Evolutionary conservation across 441 rosid genomes (phyloP), one percentile per base, ranked within the genome.

Genomic region (Populus hybrid): DNA sequence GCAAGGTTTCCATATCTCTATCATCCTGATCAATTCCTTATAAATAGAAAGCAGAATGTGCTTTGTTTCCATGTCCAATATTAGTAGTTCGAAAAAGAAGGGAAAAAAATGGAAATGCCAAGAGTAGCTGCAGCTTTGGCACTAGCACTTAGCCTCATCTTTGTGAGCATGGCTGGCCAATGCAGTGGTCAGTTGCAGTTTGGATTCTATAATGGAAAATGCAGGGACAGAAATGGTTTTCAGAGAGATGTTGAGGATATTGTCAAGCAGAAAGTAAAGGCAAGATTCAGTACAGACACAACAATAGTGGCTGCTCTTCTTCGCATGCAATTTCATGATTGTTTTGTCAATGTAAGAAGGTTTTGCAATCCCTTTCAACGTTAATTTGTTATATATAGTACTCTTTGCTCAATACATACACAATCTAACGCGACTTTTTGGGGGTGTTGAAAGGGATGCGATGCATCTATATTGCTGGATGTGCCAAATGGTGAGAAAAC

Each of bases 401-500:
- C 32, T 30, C 32, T 30, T 30, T 30, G 32, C 32, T 30, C 32
- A 30, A 30, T 30, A 3, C 32, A 30, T 30, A 0, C 32, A 30
- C 32, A 30, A 30, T 30, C 32, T 30, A 30, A 30, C 4, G 32
- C 32, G 4, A 16, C 6, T 53, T 42, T 53, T 2, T 53, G 61
- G 59, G 19, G n/a, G n/a, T 75, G 35, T 3, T 4, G n/a, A 35
- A 75, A 89, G 97, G 91, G 92, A 38, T 91, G 93, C 14, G 93
- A 90, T 80, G 97, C 92, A 0, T 92, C 94, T n/a, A 82, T 90
- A 76, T 78, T 89, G 30, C 72, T 90, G 50, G 92, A 90, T 6
- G 89, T 85, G 21, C 0, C 3, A 21, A 18, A 38, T 50, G 77
- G 75, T 12, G 97, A 92, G 89, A 89, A 84, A 83, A 87, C 75